phyloP scores from a whole-genome alignment of 106 monocot genomes.

The Apostasia ramifera region DNA sequence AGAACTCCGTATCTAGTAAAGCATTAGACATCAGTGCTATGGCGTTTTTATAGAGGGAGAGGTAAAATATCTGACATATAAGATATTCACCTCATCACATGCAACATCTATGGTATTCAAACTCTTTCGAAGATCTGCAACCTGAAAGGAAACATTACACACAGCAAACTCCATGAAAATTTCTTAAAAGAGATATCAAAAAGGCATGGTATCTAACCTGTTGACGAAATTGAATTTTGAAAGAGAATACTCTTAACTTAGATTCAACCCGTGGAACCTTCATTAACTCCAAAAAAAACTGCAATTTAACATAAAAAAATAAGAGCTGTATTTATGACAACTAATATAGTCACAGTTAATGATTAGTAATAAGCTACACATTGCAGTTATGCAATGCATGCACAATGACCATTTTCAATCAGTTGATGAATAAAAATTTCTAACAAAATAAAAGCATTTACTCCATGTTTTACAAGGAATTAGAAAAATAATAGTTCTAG shows the following conservation, averaged over 20 bases:
- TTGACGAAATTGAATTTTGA: conserved; percentile 8
- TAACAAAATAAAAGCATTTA: no score
- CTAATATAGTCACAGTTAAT: not conserved
- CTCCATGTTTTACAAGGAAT: no score
- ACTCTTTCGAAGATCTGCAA: conserved; percentile 60
- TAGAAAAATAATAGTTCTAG: no score
- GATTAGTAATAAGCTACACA: not conserved
- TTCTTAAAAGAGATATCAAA: not conserved
- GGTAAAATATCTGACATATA: not conserved
- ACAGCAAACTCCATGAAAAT: not conserved
- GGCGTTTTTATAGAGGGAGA: not conserved
- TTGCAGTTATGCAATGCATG: not conserved
- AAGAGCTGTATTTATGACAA: not conserved
- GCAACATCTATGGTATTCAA: conserved; percentile 47
- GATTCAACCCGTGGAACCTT: conserved; percentile 10
- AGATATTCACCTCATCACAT: conserved; percentile 37
- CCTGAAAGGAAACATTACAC: conserved; percentile 19
- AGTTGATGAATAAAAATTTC: not conserved
- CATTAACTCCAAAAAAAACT: conserved; percentile 9
- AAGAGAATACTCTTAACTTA: conserved; percentile 10
- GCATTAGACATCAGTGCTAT: not conserved
- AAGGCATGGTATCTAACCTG: not conserved
- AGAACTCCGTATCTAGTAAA: conserved; percentile 51
- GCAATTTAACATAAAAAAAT: not conserved
- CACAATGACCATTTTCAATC: not conserved